A percentile compares a stretch with the other conserved stretches of the same genome.
Evolutionary conservation across 2,329 filamentous ascomycete genomes (phyloP).

Genomic region (Xylariaceae sp.): DNA sequence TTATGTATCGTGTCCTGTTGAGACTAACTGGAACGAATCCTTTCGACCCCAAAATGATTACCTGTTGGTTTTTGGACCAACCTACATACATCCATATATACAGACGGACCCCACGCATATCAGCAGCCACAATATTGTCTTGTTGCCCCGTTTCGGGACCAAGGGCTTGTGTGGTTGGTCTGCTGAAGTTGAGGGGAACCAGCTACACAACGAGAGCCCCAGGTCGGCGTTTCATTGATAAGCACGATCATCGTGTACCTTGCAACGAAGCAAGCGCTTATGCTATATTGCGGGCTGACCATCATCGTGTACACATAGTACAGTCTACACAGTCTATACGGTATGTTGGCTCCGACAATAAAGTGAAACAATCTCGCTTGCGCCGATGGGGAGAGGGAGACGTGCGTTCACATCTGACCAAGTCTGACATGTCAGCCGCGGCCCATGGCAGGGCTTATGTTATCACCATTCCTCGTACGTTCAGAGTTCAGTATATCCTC

Average conservation of each 20-base stretch:
- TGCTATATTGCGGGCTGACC: conserved; percentile 10
- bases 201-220: conserved; percentile 2
- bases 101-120: no score
- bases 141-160: conserved; percentile 12
- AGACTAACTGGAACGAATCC: conserved; percentile 11
- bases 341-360: conserved; percentile 10
- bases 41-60: conserved; percentile 29
- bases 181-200: conserved; percentile 4
- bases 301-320: no score
- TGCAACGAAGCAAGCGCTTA: conserved; percentile 12
- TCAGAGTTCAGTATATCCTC: conserved; percentile 13
- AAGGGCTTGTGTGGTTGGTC: conserved; percentile 4
- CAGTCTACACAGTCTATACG: conserved; percentile 9
- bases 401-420: conserved; percentile 10
- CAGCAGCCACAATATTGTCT: no score
- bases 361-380: conserved; percentile 25
- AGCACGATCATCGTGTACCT: conserved; percentile 7
- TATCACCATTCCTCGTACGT: not conserved
- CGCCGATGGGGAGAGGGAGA: conserved; percentile 16
- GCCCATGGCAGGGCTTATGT: conserved; percentile 14
- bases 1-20: not conserved
- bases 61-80: conserved; percentile 20
- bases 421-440: conserved; percentile 22
- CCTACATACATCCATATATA: no score
- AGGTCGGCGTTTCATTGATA: conserved; percentile 9